Percentiles rank a stretch among this genome's conserved stretches.
Evolutionary conservation across 805 yeast species (phyloP).

Genomic region (Saturnispora serradocipensis): DNA sequence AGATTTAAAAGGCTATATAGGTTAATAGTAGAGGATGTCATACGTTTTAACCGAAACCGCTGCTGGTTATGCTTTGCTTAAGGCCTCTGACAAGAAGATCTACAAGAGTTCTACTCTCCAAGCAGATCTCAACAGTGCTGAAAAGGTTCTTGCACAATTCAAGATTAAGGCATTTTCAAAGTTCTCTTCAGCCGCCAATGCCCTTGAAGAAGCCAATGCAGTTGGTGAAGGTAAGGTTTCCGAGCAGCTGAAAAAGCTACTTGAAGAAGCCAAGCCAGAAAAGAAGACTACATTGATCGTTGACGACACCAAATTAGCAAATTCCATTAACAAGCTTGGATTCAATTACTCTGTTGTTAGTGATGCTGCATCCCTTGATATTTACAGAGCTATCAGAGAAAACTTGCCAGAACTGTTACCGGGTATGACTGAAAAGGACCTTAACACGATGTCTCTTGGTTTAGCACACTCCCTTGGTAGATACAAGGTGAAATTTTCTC

Average conservation of each 20-base stretch:
- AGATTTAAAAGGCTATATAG: not conserved
- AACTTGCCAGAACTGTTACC: slow-evolving; percentile 90
- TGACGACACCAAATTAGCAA: slow-evolving; percentile 91
- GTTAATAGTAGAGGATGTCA: slow-evolving; percentile 42
- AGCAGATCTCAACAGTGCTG: slow-evolving; percentile 72
- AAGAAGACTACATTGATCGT: slow-evolving; percentile 85
- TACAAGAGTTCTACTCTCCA: slow-evolving; percentile 72
- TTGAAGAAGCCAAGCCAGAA: slow-evolving; percentile 67
- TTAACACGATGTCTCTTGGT: slow-evolving; percentile 94
- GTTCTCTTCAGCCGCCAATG: slow-evolving; percentile 89
- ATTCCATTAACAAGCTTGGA: slow-evolving; percentile 91
- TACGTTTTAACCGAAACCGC: slow-evolving; percentile 95
- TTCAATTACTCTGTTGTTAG: slow-evolving; percentile 81
- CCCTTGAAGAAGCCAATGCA: slow-evolving; percentile 89
- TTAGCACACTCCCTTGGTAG: slow-evolving; percentile 98
- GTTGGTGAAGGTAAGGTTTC: slow-evolving; percentile 92
- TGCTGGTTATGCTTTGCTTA: slow-evolving; percentile 96
- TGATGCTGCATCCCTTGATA: slow-evolving; percentile 90
- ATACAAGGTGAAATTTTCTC: slow-evolving; percentile 93
- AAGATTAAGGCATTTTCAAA: slow-evolving; percentile 94
- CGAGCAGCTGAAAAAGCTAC: slow-evolving; percentile 64
- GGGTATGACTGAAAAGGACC: slow-evolving; percentile 76
- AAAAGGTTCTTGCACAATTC: slow-evolving; percentile 80
- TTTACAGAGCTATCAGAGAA: slow-evolving; percentile 92
- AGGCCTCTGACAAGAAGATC: slow-evolving; percentile 95